Evolutionary conservation across 495 filamentous ascomycete species (phyloP), one percentile per base, ranked within the genome.

Genomic region (Aspergillus cavernicola): DNA sequence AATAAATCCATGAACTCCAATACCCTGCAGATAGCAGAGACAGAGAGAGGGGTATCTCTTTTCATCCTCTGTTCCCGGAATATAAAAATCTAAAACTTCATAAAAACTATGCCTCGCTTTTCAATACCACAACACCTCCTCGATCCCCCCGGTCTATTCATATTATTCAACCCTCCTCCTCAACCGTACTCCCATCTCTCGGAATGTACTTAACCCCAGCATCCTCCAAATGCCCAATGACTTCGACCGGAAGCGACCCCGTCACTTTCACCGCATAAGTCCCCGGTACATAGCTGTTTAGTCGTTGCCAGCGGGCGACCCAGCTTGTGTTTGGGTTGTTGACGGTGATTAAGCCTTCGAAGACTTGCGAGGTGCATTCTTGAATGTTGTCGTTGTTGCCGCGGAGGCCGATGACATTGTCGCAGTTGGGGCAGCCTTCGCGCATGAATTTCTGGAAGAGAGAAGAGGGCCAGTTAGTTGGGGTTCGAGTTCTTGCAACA

Each of bases 351-450:
- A 97, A 67, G 9, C 92, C 92, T 65, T 98, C 92, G 64, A 88
- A 98, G 52, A 96, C 90, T 61, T 90, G 86, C 1, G 90, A 96
- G 23, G 93, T 98, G 81, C 90, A 96, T 71, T 92, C 90, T 62
- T 88, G 80, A 64, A 97, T 87, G 15, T 81, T 79, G 54, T 98
- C 93, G 41, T 74, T 69, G 59, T 85, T 87, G 61, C 86, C 85
- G 52, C 80, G 77, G 59, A 97, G 85, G 64, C 88, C 81, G 40
- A 97, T 84, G 73, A 93, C 88, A 40, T 84, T 83, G 63, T 96
- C 91, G 78, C 93, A 98, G 75, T 98, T 98, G 32, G 93, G 93
- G 62, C 93, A 98, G 58, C 93, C 93, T 63, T 89, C 81, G 56
- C 81, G 79, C 58, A 85, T 76, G 76, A 95, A 95, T 73, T 83